phyloP scores from a whole-genome alignment of 1,139 yeast genomes.

The Protomyces inouyei region DNA sequence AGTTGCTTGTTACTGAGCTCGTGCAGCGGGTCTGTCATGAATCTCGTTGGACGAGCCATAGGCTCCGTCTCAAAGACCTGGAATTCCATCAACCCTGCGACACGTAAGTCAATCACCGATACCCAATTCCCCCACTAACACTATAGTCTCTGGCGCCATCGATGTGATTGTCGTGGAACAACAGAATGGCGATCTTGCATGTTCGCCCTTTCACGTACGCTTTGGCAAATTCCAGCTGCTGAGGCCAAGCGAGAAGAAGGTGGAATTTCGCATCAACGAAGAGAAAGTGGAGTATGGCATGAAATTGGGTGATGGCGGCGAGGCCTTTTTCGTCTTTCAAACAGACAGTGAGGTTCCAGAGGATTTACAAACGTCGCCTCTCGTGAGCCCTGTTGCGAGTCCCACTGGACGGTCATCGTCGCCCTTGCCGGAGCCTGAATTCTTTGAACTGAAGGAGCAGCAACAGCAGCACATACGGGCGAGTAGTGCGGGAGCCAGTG shows the following conservation, averaged over 20 bases:
- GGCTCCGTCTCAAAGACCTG: constrained; percentile 71
- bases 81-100: constrained; percentile 82
- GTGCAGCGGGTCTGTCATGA: not conserved
- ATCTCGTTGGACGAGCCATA: constrained; percentile 22
- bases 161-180: constrained; percentile 96
- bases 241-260: constrained; percentile 90
- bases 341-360: constrained; percentile 68
- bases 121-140: no score
- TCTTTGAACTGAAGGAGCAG: constrained; percentile 19
- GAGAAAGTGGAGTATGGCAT: constrained; percentile 77
- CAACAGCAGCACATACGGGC: constrained; percentile 20
- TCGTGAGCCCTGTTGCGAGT: constrained; percentile 63
- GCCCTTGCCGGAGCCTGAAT: constrained; percentile 22
- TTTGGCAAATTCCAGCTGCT: constrained; percentile 90
- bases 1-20: no score
- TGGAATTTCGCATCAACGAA: constrained; percentile 76
- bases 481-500: constrained; percentile 25
- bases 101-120: not conserved
- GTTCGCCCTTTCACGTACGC: constrained; percentile 95
- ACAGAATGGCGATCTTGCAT: constrained; percentile 71
- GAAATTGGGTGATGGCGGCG: constrained; percentile 98
- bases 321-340: constrained; percentile 94
- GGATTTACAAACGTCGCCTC: constrained; percentile 85
- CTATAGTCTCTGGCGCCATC: constrained; percentile 80
- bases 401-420: constrained; percentile 9